Percentiles rank a stretch among this genome's conserved stretches.
Conservation (phyloP, 352 stramenopile genomes). For the Pythium utonaiense region DNA sequence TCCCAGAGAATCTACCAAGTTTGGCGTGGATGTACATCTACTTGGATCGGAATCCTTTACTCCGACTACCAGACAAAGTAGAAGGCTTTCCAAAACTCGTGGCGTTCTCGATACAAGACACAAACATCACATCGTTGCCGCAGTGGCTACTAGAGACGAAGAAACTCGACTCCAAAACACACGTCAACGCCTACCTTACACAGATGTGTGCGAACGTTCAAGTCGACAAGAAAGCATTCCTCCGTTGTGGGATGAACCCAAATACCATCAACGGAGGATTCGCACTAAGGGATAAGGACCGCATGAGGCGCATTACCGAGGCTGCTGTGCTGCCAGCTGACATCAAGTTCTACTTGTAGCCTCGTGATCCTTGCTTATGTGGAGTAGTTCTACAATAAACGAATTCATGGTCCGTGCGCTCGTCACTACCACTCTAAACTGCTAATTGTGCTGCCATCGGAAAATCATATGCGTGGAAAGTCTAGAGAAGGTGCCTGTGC, state of each 20-base stretch:
- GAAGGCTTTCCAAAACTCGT: background rate
- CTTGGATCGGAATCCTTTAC: conserved; percentile 34
- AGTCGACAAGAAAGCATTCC: background rate
- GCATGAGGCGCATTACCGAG: conserved; percentile 3
- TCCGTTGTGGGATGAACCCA: conserved; percentile 2
- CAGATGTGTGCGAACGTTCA: background rate
- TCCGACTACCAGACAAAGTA: background rate
- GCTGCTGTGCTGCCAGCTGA: background rate
- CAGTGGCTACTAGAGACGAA: conserved; percentile 7
- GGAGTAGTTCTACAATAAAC: too few species aligned
- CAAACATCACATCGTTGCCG: conserved; percentile 6
- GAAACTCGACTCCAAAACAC: background rate
- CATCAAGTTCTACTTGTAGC: conserved; percentile 3
- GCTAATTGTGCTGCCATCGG: too few species aligned
- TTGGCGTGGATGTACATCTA: conserved; percentile 31
- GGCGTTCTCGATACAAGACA: conserved; percentile 10
- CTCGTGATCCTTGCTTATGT: too few species aligned
- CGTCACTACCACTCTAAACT: too few species aligned
- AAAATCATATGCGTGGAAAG: too few species aligned
- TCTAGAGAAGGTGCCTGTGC: too few species aligned
- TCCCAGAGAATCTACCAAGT: conserved; percentile 24
- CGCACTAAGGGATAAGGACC: conserved; percentile 13
- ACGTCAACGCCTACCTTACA: conserved; percentile 1
- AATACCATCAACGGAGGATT: conserved; percentile 14
- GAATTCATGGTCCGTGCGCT: too few species aligned